Evolutionary conservation across 139 green algal species (phyloP), one percentile per base, ranked within the genome.

Genomic region (Tetraselmis striata): DNA sequence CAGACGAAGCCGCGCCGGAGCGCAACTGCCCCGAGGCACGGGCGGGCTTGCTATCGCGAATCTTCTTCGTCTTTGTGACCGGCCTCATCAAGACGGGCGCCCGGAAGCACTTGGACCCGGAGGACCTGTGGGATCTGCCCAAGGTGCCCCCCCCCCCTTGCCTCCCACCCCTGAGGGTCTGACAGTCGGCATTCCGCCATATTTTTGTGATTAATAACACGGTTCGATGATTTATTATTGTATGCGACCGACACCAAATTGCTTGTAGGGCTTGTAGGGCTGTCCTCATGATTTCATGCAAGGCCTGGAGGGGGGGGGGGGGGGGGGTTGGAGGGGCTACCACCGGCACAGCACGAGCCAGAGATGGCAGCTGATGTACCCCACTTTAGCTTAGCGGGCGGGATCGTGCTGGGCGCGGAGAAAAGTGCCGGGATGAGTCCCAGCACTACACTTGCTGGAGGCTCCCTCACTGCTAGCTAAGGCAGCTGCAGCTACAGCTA

Each of bases 101-200:
- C 28, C 67, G 80, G n/a, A 93, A 95, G 80, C 89, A 92, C 23
- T 85, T 98, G 28, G 86, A 95, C 30, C 83, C 89, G n/a, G 87
- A 92, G 1, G 94, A 98, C 80, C 77, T 98, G 30, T 97, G 94
- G 94, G 87, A 94, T 75, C 78, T 93, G 78, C 81, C 85, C 0
- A 67, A 18, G 45, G 45, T 67, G 18, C 45, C 11, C 11, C 45
- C 18, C 45, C 11, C 45, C 18, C 18, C 45, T 5, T 67, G 45
- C 45, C 45, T 67, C 5, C 45, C 11, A n/a, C n/a, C n/a, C n/a
- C n/a, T n/a, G n/a, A n/a, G n/a, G n/a, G n/a, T n/a, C n/a, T n/a
- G n/a, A n/a, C n/a, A n/a, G n/a, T n/a, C n/a, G n/a, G n/a, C n/a
- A n/a, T n/a, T n/a, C n/a, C n/a, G n/a, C n/a, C n/a, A n/a, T n/a